Conservation (phyloP, 2,329 filamentous ascomycete genomes). For the Cladorrhinum sp. region DNA sequence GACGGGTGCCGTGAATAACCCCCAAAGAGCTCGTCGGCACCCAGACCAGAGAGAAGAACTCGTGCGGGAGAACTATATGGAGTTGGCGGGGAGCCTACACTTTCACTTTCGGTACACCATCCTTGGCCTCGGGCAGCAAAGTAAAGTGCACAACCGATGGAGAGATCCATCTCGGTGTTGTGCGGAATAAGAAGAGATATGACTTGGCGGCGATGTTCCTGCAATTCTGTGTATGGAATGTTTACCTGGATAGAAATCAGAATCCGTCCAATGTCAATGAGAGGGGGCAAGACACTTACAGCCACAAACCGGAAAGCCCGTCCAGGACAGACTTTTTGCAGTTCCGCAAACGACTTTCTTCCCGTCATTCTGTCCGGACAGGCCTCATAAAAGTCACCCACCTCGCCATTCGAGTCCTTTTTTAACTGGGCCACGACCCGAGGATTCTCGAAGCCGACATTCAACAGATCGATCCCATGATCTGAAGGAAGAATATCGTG, state of each 20-base stretch:
- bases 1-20: constrained; percentile 83
- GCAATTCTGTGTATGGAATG: constrained; percentile 73
- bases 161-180: constrained; percentile 98
- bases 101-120: constrained; percentile 33
- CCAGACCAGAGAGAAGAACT: constrained; percentile 86
- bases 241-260: constrained; percentile 55
- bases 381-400: constrained; percentile 61
- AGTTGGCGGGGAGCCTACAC: constrained; percentile 12
- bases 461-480: constrained; percentile 81
- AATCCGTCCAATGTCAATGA: not conserved
- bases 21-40: constrained; percentile 93
- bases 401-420: constrained; percentile 28
- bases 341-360: constrained; percentile 73
- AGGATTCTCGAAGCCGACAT: constrained; percentile 96
- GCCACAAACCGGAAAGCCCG: constrained; percentile 81
- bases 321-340: constrained; percentile 64
- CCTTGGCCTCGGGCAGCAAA: constrained; percentile 81
- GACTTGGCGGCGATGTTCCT: constrained; percentile 65
- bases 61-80: constrained; percentile 69
- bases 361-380: constrained; percentile 92
- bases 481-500: constrained; percentile 69
- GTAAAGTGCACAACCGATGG: constrained; percentile 89
- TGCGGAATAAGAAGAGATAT: constrained; percentile 83
- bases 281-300: constrained; percentile 39
- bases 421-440: constrained; percentile 60